phyloP scores from a whole-genome alignment of 192 early-diverging fungal genomes.

The Oehlia diaphana region DNA sequence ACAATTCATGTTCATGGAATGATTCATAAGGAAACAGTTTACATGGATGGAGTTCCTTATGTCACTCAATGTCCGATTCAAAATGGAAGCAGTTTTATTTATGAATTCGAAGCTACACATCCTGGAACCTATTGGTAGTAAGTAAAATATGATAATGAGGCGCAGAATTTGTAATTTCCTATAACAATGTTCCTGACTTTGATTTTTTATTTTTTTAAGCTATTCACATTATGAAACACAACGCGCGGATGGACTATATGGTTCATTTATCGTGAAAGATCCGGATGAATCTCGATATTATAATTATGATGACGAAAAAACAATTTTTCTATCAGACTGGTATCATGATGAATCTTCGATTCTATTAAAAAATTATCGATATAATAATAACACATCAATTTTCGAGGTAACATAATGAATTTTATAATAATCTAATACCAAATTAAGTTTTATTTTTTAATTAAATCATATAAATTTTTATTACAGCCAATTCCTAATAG shows the following conservation, averaged over 20 bases:
- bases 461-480: neutral
- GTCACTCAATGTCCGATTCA: slow-evolving; percentile 59
- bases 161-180: slow-evolving; percentile 9
- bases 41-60: slow-evolving; percentile 59
- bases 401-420: neutral
- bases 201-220: slow-evolving; percentile 38
- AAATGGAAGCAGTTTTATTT: slow-evolving; percentile 40
- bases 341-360: slow-evolving; percentile 42
- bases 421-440: neutral
- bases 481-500: slow-evolving; percentile 41
- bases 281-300: slow-evolving; percentile 35
- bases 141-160: neutral
- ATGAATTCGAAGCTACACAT: slow-evolving; percentile 43
- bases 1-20: slow-evolving; percentile 56
- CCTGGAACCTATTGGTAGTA: slow-evolving; percentile 48
- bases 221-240: slow-evolving; percentile 47
- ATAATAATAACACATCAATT: slow-evolving; percentile 9
- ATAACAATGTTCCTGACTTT: neutral
- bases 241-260: slow-evolving; percentile 43
- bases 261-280: slow-evolving; percentile 42
- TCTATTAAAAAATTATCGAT: slow-evolving; percentile 28
- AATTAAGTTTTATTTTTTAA: neutral
- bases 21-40: slow-evolving; percentile 37
- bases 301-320: slow-evolving; percentile 45
- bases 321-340: slow-evolving; percentile 42